Evolutionary conservation across 805 yeast species (phyloP), one percentile per base, ranked within the genome.

Genomic region (Diddensiella transvaalensis): DNA sequence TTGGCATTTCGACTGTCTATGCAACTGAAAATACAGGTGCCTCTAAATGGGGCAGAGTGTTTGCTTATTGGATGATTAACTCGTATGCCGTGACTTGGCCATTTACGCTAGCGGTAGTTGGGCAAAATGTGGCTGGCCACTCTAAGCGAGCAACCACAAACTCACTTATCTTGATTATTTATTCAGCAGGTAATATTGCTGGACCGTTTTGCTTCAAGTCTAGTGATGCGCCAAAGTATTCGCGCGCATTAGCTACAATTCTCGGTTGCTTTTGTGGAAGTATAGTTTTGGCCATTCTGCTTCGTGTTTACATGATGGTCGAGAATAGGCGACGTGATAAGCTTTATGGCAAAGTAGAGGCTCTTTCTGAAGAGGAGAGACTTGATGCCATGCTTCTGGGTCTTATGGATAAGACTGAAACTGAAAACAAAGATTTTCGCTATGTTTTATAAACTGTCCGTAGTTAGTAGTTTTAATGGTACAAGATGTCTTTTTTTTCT

Each of bases 201-300:
- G 91, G 89, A 2, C 88, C 91, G 4, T 88, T 83, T 63, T 71
- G 84, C 17, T 85, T 84, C 67, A 73, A 70, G 53, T 63, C 74
- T 0, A 55, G 65, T 3, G 78, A 82, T 48, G 80, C 78, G n/a
- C 88, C 88, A 4, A 60, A 63, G 32, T 85, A 83, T 57, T 26
- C 32, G 13, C 32, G 32, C 13, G 32, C 32, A 66, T 39, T 26
- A 8, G 32, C 32, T 26, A 26, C 32, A 71, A 79, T 72, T 71
- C 52, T 75, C 83, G 24, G 75, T 81, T 19, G 73, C 79, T 63
- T 71, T 76, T 40, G 80, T 66, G 84, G 47, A 69, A 71, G 82
- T 1, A 75, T 78, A 44, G 66, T 72, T 35, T 73, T 71, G 1
- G 57, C 52, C 17, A 44, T 71, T 74, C 52, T 61, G 73, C 29